A percentile compares a stretch with the other conserved stretches of the same genome.
These are phyloP conservation scores for Eucalyptus tenuipes DNA, from an alignment of 345 rosid genomes.

Conservation along the genomic window DNA sequence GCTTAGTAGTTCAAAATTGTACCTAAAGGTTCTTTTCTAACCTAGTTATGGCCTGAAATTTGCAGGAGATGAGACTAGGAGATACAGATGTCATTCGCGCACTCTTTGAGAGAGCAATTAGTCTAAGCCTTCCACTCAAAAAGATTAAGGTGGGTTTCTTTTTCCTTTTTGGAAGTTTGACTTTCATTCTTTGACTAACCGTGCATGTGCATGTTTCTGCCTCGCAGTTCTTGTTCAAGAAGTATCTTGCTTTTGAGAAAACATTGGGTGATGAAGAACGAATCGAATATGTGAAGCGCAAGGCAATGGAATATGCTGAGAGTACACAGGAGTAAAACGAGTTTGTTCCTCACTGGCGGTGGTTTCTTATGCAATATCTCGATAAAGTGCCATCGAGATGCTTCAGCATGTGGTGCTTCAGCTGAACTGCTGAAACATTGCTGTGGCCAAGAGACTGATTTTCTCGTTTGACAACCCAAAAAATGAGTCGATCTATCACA, in stretches of 20 bases:
- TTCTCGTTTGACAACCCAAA: not conserved
- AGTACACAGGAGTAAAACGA: conserved; percentile 14
- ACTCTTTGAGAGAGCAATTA: conserved; percentile 81
- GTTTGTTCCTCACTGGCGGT: not conserved
- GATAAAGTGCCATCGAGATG: not conserved
- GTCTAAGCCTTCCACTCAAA: conserved; percentile 74
- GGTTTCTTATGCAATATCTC: not conserved
- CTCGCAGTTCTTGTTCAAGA: conserved; percentile 83
- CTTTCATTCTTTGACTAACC: not conserved
- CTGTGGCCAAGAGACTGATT: not conserved
- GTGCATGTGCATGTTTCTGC: not conserved
- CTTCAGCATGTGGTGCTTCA: not conserved
- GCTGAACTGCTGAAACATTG: not conserved
- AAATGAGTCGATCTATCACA: not conserved
- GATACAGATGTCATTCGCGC: conserved; percentile 54
- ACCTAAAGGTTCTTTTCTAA: not conserved
- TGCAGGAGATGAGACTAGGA: conserved; percentile 75
- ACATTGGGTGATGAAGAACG: conserved; percentile 44
- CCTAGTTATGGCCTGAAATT: not conserved
- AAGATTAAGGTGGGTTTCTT: conserved; percentile 58
- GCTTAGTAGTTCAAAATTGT: not conserved
- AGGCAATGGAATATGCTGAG: conserved; percentile 80
- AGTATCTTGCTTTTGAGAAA: conserved; percentile 72
- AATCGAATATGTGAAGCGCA: conserved; percentile 58
- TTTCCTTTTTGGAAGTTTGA: not conserved